Conservation (phyloP, 2,329 filamentous ascomycete species). For the Aschersonia sp. region DNA sequence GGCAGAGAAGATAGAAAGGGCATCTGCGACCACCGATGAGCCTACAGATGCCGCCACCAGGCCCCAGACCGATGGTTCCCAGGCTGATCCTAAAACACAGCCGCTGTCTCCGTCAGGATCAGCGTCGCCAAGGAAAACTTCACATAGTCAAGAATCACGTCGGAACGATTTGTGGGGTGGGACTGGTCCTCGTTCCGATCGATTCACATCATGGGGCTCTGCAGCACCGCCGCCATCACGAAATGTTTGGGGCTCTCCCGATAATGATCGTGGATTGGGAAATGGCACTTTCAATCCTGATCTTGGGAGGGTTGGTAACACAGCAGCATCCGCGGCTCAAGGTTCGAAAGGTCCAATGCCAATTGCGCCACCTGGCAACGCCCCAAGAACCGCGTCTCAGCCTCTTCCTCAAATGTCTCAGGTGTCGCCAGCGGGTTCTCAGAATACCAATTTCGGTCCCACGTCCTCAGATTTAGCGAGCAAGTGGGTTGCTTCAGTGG, state of each 20-base stretch:
- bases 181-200: slow-evolving; percentile 26
- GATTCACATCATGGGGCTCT: slow-evolving; percentile 34
- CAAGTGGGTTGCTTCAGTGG: slow-evolving; percentile 27
- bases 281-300: slow-evolving; percentile 63
- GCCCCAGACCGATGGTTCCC: slow-evolving; percentile 2
- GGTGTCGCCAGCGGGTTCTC: slow-evolving; percentile 13
- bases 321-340: slow-evolving; percentile 16
- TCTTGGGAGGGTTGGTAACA: slow-evolving; percentile 33
- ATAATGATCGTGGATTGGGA: slow-evolving; percentile 55
- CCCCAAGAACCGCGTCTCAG: neutral
- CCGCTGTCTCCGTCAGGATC: slow-evolving; percentile 7
- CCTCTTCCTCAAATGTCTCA: slow-evolving; percentile 13
- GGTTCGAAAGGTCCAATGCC: slow-evolving; percentile 28
- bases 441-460: slow-evolving; percentile 13
- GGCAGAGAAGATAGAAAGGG: slow-evolving; percentile 2
- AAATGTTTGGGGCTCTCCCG: slow-evolving; percentile 65
- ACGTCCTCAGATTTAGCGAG: slow-evolving; percentile 18
- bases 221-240: slow-evolving; percentile 28
- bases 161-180: slow-evolving; percentile 22
- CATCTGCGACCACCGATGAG: neutral
- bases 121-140: slow-evolving; percentile 11
- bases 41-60: slow-evolving; percentile 1
- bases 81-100: slow-evolving; percentile 2
- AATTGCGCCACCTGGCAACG: slow-evolving; percentile 21
- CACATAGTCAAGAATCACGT: slow-evolving; percentile 18